These are phyloP conservation scores for Articulospora tetracladia DNA, from an alignment of 495 filamentous ascomycete genomes.

Conservation along the genomic window DNA sequence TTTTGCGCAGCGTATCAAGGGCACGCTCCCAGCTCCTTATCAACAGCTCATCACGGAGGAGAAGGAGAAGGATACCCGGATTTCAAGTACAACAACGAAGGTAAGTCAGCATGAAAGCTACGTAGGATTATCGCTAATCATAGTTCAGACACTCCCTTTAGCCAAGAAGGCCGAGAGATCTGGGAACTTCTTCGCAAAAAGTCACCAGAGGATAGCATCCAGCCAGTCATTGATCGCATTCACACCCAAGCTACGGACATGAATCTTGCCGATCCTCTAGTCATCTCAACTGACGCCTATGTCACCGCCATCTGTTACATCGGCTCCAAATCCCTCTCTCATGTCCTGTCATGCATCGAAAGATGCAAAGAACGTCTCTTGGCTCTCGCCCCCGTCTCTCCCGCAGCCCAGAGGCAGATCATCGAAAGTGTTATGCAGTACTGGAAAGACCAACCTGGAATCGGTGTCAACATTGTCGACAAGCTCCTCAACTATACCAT, in stretches of 20 bases:
- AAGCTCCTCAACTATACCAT: slow-evolving; percentile 98
- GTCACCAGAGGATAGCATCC: slow-evolving; percentile 75
- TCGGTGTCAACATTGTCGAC: slow-evolving; percentile 91
- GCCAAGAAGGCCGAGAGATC: slow-evolving; percentile 73
- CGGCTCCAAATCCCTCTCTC: slow-evolving; percentile 91
- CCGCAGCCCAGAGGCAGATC: slow-evolving; percentile 77
- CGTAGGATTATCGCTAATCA: slow-evolving; percentile 14
- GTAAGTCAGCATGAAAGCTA: slow-evolving; percentile 44
- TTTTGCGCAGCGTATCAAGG: slow-evolving; percentile 93
- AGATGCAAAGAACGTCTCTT: slow-evolving; percentile 90
- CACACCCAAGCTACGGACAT: slow-evolving; percentile 66
- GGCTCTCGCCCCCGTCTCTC: slow-evolving; percentile 67
- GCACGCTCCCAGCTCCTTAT: slow-evolving; percentile 84
- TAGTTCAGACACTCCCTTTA: slow-evolving; percentile 68
- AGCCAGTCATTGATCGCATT: slow-evolving; percentile 70
- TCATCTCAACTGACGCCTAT: slow-evolving; percentile 86
- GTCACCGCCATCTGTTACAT: slow-evolving; percentile 89
- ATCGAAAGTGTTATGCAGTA: slow-evolving; percentile 86
- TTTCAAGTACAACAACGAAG: slow-evolving; percentile 82
- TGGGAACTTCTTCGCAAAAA: slow-evolving; percentile 77
- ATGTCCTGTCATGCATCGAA: slow-evolving; percentile 93
- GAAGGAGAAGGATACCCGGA: slow-evolving; percentile 93
- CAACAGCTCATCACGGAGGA: slow-evolving; percentile 74
- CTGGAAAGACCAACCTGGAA: slow-evolving; percentile 89
- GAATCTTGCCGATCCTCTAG: slow-evolving; percentile 65